Percentiles rank a stretch among this genome's conserved stretches.
Evolutionary conservation across 2,329 filamentous ascomycete genomes (phyloP).

Genomic region (Xylaria hypoxylon): DNA sequence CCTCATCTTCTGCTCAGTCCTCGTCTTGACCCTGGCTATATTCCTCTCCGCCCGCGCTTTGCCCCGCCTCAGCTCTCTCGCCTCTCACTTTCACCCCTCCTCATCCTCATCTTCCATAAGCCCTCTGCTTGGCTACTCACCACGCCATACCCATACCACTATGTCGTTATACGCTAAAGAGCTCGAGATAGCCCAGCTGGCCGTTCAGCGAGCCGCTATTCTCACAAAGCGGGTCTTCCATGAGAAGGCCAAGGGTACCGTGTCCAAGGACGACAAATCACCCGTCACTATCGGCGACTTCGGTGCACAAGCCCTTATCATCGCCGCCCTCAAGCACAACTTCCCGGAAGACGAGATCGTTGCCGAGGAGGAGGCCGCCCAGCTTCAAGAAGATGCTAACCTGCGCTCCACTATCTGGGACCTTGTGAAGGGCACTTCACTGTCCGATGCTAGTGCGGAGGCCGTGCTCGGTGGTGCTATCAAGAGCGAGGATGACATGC

Average conservation of each 20-base stretch:
- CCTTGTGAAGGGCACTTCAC: conserved; percentile 77
- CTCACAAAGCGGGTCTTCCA: conserved; percentile 83
- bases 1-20: conserved; percentile 42
- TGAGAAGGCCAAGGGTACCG: conserved; percentile 92
- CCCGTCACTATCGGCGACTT: conserved; percentile 99
- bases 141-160: conserved; percentile 38
- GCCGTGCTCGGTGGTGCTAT: conserved; percentile 76
- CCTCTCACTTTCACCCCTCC: conserved; percentile 44
- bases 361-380: conserved; percentile 91
- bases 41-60: conserved; percentile 45
- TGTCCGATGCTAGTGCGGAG: conserved; percentile 75
- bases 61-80: conserved; percentile 49
- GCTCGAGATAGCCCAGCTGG: conserved; percentile 77
- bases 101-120: conserved; percentile 18
- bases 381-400: conserved; percentile 76
- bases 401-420: conserved; percentile 85
- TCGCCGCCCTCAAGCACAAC: conserved; percentile 85
- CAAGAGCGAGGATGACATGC: conserved; percentile 72
- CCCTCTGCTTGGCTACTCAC: conserved; percentile 26
- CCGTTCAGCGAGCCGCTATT: conserved; percentile 78
- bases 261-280: conserved; percentile 94
- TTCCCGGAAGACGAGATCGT: conserved; percentile 94
- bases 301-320: conserved; percentile 96
- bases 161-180: conserved; percentile 72
- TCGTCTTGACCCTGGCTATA: conserved; percentile 46